A percentile compares a stretch with the other conserved stretches of the same genome.
Conservation (phyloP, 2,329 filamentous ascomycete genomes). For the Colletotrichum gigasporum region DNA sequence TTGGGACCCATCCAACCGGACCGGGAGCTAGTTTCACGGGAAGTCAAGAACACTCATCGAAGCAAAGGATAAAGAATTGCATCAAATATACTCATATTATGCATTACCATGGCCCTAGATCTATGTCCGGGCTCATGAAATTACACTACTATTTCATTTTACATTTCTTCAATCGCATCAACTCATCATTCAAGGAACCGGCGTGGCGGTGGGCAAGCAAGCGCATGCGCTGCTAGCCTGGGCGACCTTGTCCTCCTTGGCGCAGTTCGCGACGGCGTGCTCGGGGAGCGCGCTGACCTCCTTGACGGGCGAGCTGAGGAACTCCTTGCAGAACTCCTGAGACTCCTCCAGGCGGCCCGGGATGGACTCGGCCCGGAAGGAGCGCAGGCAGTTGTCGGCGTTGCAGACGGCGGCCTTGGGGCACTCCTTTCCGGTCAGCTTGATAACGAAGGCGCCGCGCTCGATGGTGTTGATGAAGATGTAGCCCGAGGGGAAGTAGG, state of each 20-base stretch:
- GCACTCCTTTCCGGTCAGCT: conserved; percentile 39
- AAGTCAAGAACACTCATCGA: too few species aligned
- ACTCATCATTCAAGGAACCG: conserved; percentile 8
- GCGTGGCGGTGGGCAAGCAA: conserved; percentile 35
- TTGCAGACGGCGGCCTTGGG: conserved; percentile 37
- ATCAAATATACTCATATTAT: too few species aligned
- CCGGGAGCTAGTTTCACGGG: too few species aligned
- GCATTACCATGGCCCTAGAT: too few species aligned
- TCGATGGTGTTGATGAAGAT: conserved; percentile 63
- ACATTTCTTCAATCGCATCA: too few species aligned
- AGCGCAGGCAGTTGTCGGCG: conserved; percentile 49
- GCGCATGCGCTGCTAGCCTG: conserved; percentile 35
- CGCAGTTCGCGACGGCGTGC: conserved; percentile 35
- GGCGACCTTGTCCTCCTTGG: conserved; percentile 33
- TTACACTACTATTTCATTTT: too few species aligned
- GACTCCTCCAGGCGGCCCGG: conserved; percentile 43
- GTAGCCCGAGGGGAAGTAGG: conserved; percentile 57
- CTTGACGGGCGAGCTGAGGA: conserved; percentile 29
- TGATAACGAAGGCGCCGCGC: conserved; percentile 58
- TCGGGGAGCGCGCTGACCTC: conserved; percentile 33
- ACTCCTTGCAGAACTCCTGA: conserved; percentile 42
- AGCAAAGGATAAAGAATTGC: too few species aligned
- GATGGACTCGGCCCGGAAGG: conserved; percentile 44
- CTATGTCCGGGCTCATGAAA: too few species aligned
- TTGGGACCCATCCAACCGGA: too few species aligned